A percentile compares a stretch with the other conserved stretches of the same genome.
Conservation (phyloP, 768 basidiomycete genomes). For the Pleurotus ostreatus region DNA sequence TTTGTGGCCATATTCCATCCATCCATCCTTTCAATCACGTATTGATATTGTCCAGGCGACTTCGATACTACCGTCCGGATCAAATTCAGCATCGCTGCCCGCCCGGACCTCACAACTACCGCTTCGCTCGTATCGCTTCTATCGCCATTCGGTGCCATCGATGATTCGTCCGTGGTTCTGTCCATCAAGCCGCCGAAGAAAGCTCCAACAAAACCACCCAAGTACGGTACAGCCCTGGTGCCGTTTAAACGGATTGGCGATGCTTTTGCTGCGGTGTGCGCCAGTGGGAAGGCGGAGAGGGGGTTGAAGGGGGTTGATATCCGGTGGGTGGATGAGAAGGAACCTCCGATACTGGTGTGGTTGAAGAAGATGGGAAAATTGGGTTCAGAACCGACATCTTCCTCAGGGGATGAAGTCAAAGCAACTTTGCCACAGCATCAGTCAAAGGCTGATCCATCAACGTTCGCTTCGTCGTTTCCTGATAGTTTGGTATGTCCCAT, state of each 20-base stretch:
- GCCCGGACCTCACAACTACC: slow-evolving; percentile 53
- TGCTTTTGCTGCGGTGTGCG: slow-evolving; percentile 74
- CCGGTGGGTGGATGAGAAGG: slow-evolving; percentile 69
- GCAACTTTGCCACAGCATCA: slow-evolving; percentile 25
- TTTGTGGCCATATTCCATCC: slow-evolving; percentile 18
- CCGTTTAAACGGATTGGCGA: slow-evolving; percentile 74
- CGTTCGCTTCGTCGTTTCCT: slow-evolving; percentile 62
- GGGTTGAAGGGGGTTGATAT: slow-evolving; percentile 64
- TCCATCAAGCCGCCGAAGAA: slow-evolving; percentile 62
- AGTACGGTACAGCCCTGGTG: slow-evolving; percentile 66
- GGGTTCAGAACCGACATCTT: slow-evolving; percentile 21
- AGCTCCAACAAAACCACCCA: slow-evolving; percentile 51
- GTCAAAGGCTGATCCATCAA: slow-evolving; percentile 18
- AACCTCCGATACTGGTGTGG: slow-evolving; percentile 71
- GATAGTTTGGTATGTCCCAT: slow-evolving; percentile 33
- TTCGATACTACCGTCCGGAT: slow-evolving; percentile 75
- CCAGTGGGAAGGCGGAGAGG: slow-evolving; percentile 43
- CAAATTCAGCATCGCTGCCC: slow-evolving; percentile 58
- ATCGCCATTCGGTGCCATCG: slow-evolving; percentile 56
- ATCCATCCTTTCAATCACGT: neutral
- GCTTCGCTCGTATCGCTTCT: slow-evolving; percentile 48
- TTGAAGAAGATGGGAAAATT: slow-evolving; percentile 69
- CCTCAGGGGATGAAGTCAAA: neutral
- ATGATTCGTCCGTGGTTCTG: slow-evolving; percentile 62
- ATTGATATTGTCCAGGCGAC: slow-evolving; percentile 33